phyloP scores from a whole-genome alignment of 2,329 filamentous ascomycete genomes.

The Fusarium anthophilum region DNA sequence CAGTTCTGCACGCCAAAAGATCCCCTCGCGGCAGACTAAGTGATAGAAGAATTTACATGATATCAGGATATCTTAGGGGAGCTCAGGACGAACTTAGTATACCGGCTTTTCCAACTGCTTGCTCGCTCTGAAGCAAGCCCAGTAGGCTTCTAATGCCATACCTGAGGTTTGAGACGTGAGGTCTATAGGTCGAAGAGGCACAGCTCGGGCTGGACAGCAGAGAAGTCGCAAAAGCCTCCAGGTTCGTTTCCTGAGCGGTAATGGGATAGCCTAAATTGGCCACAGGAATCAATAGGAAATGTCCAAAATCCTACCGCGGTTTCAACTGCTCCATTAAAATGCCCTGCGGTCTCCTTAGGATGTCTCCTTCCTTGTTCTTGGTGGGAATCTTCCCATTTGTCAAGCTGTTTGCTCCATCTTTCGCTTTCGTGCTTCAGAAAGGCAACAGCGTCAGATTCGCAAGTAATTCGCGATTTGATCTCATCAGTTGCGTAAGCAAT shows the following conservation, averaged over 20 bases:
- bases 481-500: neutral
- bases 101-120: neutral
- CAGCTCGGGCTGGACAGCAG: neutral
- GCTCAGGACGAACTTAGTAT: neutral
- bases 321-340: too few species aligned
- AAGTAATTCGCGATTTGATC: accelerated
- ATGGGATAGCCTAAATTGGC: too few species aligned
- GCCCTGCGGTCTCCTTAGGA: too few species aligned
- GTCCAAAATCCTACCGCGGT: too few species aligned
- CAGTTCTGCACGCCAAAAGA: accelerated
- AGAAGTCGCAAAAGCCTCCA: neutral
- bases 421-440: too few species aligned
- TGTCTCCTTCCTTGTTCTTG: too few species aligned
- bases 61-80: neutral
- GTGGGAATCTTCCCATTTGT: neutral
- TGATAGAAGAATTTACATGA: too few species aligned
- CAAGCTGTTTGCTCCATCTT: neutral
- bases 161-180: neutral
- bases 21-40: neutral
- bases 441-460: neutral
- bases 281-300: too few species aligned
- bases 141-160: neutral
- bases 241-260: too few species aligned
- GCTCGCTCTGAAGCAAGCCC: neutral
- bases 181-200: neutral